Percentiles rank a stretch among this genome's conserved stretches.
phyloP scores from a whole-genome alignment of 805 yeast species.

The Scheffersomyces coipomensis region DNA sequence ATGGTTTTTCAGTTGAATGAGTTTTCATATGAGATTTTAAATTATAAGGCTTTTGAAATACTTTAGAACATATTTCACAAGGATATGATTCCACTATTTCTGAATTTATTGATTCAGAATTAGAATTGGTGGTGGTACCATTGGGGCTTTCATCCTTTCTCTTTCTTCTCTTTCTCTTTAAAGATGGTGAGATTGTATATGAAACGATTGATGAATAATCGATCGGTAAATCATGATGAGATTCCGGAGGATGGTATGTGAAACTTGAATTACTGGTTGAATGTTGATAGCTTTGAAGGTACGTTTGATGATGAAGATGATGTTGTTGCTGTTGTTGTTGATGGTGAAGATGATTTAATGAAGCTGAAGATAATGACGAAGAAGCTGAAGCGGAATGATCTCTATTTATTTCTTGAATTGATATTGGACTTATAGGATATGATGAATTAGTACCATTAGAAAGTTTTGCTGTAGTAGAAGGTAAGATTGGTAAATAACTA shows the following conservation, averaged over 20 bases:
- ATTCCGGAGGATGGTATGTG: background rate
- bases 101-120: background rate
- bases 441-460: slow-evolving; percentile 3
- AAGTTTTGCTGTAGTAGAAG: slow-evolving; percentile 1
- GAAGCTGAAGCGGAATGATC: background rate
- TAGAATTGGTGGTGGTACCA: background rate
- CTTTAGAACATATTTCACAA: slow-evolving; percentile 44
- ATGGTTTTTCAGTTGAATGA: slow-evolving; percentile 69
- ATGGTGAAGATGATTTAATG: background rate
- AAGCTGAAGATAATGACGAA: background rate
- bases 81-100: slow-evolving; percentile 21
- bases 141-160: slow-evolving; percentile 2
- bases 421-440: slow-evolving; percentile 6
- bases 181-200: slow-evolving; percentile 30
- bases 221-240: slow-evolving; percentile 10
- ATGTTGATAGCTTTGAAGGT: background rate
- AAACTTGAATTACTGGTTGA: slow-evolving; percentile 3
- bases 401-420: slow-evolving; percentile 7
- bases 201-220: slow-evolving; percentile 35
- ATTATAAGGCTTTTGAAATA: slow-evolving; percentile 49
- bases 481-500: slow-evolving; percentile 1
- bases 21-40: slow-evolving; percentile 50
- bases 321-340: background rate
- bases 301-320: slow-evolving; percentile 1
- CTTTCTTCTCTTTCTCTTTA: slow-evolving; percentile 26